Conservation (phyloP, 352 stramenopile genomes). For the Pythium periplocum region DNA sequence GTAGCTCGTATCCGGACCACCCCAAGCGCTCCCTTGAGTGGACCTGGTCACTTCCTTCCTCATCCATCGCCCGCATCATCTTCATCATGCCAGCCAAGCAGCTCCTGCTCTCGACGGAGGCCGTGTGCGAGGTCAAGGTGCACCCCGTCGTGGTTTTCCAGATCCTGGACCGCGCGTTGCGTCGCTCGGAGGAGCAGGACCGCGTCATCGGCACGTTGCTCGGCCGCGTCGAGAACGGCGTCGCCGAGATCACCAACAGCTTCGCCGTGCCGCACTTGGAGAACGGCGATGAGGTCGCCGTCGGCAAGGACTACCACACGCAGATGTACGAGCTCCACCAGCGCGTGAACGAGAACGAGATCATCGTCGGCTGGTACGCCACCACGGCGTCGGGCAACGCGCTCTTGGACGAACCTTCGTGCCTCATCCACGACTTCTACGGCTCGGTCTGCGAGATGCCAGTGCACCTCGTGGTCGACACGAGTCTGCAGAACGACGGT, state of each 20-base stretch:
- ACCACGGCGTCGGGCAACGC: slow-evolving; percentile 42
- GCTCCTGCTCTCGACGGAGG: slow-evolving; percentile 74
- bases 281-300: slow-evolving; percentile 93
- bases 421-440: slow-evolving; percentile 99
- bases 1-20: neutral
- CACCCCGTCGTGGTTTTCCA: slow-evolving; percentile 97
- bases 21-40: too few relatives aligned
- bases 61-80: too few relatives aligned
- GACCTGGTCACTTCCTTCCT: too few relatives aligned
- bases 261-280: slow-evolving; percentile 97
- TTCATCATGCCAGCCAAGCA: slow-evolving; percentile 37
- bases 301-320: slow-evolving; percentile 98
- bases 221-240: slow-evolving; percentile 81
- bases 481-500: slow-evolving; percentile 67
- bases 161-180: slow-evolving; percentile 95
- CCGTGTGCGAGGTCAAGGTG: slow-evolving; percentile 79
- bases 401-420: slow-evolving; percentile 92
- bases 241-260: slow-evolving; percentile 92
- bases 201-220: slow-evolving; percentile 97
- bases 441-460: slow-evolving; percentile 89
- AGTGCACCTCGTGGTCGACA: slow-evolving; percentile 96
- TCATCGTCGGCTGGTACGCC: slow-evolving; percentile 97
- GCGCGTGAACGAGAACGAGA: slow-evolving; percentile 92
- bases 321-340: slow-evolving; percentile 96
- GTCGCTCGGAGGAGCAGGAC: slow-evolving; percentile 89